Evolutionary conservation across 805 yeast species (phyloP), one percentile per base, ranked within the genome.

Genomic region (Kuraishia floccosa): DNA sequence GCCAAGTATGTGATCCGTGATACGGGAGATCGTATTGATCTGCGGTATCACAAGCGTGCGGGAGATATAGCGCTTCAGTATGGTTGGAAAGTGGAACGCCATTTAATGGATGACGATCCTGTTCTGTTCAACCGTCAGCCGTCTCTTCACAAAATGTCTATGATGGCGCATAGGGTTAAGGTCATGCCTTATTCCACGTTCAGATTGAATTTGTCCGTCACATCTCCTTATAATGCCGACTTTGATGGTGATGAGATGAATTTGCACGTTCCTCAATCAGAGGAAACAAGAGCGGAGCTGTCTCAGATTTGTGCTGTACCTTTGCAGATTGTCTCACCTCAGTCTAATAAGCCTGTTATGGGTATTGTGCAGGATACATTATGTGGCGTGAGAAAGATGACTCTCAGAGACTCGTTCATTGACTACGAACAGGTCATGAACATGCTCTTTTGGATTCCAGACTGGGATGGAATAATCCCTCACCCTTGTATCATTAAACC

Each of bases 191-290:
- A 86, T 53, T 87, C 97, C 5, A 91, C 99, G 0, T 91, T 91
- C 68, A 74, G 99, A 63, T 68, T 91, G 63, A 91, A 91, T 52
- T 65, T 91, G 53, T 91, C 97, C 17, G 98, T 91, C 28, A 91
- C 98, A 0, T 85, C 97, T 13, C 99, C 99, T n/a, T 91, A 91
- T 59, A 91, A 91, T 62, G 99, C 99, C 28, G 99, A 91, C 79
- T 91, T 91, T 66, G 99, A 91, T 65, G 99, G 99, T 69, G 99
- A 91, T 60, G 99, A 91, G 63, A 91, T 91, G 99, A 91, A 91
- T 60, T 79, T 91, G 63, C 99, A 91, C 51, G 98, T 89, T 43
- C 98, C 99, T 3, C 99, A 91, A 56, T 82, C 96, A 6, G 95
- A 87, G 41, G 99, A 91, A 56, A 87, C 98, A 0, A 74, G 97